These are phyloP conservation scores for Suhomyces kunorum DNA, from an alignment of 1,139 yeast genomes.

Conservation along the genomic window DNA sequence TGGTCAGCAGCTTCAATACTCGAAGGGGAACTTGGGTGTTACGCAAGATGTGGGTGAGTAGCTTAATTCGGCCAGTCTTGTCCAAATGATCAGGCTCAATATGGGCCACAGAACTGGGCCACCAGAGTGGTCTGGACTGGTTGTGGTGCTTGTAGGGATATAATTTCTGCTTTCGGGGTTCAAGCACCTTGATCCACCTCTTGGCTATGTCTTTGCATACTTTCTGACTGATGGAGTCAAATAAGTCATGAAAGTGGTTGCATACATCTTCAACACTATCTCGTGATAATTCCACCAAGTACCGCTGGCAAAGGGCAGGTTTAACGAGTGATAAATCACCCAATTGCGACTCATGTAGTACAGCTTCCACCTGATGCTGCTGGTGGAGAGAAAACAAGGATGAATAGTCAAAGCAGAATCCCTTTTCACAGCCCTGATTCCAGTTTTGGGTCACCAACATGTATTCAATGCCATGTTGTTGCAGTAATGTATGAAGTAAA, in stretches of 20 bases:
- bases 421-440: not conserved
- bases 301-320: constrained; percentile 12
- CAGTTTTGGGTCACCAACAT: constrained; percentile 12
- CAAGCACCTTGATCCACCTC: constrained; percentile 64
- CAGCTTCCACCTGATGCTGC: constrained; percentile 14
- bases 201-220: constrained; percentile 66
- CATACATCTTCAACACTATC: constrained; percentile 1
- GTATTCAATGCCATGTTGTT: constrained; percentile 8
- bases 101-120: constrained; percentile 65
- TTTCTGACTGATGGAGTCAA: constrained; percentile 40
- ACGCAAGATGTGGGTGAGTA: constrained; percentile 48
- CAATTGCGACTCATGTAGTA: constrained; percentile 3
- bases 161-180: constrained; percentile 66
- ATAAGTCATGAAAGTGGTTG: constrained; percentile 14
- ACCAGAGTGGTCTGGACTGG: constrained; percentile 61
- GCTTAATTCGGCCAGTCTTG: constrained; percentile 53
- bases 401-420: constrained; percentile 17
- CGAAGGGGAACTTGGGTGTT: constrained; percentile 26
- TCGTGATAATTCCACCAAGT: constrained; percentile 1
- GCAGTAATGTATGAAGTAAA: constrained; percentile 3
- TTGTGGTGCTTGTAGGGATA: constrained; percentile 62
- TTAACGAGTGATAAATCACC: constrained; percentile 6
- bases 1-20: constrained; percentile 21
- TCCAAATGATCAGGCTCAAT: constrained; percentile 74
- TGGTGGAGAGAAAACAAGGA: constrained; percentile 17